Percentiles rank a stretch among this genome's conserved stretches.
phyloP scores from a whole-genome alignment of 495 filamentous ascomycete species.

The Hypoxylon fuscum region DNA sequence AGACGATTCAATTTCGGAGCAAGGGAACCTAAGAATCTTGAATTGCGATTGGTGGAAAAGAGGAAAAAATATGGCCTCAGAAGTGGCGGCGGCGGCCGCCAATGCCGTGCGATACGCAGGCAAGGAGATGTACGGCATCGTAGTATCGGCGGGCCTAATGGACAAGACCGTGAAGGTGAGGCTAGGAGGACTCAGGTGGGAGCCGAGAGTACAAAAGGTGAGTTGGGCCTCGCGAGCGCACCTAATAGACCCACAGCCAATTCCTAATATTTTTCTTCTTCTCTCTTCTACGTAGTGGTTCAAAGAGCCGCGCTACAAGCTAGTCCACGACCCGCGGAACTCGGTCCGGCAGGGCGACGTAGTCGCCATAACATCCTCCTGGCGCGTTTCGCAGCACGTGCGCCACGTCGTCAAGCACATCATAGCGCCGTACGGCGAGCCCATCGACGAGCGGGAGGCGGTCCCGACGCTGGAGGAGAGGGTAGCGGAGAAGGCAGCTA shows the following conservation, averaged over 20 bases:
- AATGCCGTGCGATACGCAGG: slow-evolving; percentile 38
- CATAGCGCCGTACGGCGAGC: slow-evolving; percentile 73
- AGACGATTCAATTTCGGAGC: neutral
- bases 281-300: slow-evolving; percentile 51
- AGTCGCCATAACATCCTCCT: slow-evolving; percentile 76
- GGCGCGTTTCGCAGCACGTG: slow-evolving; percentile 69
- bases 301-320: slow-evolving; percentile 55
- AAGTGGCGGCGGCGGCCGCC: slow-evolving; percentile 40
- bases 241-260: neutral
- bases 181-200: slow-evolving; percentile 68
- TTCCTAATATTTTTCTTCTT: neutral
- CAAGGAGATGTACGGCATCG: slow-evolving; percentile 62
- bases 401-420: slow-evolving; percentile 82
- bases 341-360: slow-evolving; percentile 80
- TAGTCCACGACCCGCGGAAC: slow-evolving; percentile 80
- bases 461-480: slow-evolving; percentile 72
- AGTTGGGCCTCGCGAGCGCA: too few species aligned
- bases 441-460: slow-evolving; percentile 68
- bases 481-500: slow-evolving; percentile 55
- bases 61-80: slow-evolving; percentile 42
- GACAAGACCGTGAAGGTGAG: slow-evolving; percentile 75
- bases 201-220: slow-evolving; percentile 66
- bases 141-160: slow-evolving; percentile 76
- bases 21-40: neutral
- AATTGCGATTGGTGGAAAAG: neutral